phyloP scores from a whole-genome alignment of 768 basidiomycete genomes.

The Boletus sp. region DNA sequence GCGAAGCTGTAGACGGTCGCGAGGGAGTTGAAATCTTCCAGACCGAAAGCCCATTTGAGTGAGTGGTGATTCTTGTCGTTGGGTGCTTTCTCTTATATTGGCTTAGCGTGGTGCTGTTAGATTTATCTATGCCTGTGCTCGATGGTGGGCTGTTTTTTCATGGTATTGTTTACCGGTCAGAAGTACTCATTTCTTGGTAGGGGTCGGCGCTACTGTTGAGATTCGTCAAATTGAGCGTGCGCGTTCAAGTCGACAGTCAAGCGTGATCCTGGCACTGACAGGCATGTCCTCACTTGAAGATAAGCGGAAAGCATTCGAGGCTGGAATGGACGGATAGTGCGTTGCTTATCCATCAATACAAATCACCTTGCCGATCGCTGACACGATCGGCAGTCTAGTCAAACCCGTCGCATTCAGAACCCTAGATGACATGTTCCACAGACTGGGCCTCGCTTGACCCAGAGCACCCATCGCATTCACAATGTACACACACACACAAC shows the following conservation, averaged over 20 bases:
- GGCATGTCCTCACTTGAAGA: conserved; percentile 94
- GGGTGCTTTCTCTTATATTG: not conserved
- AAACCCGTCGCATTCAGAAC: conserved; percentile 96
- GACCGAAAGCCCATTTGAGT: conserved; percentile 83
- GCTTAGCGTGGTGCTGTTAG: conserved; percentile 75
- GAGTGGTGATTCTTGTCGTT: conserved; percentile 29
- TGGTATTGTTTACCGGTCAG: not conserved
- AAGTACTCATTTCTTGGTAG: conserved; percentile 34
- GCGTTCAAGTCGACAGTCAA: conserved; percentile 30
- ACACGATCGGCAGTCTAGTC: conserved; percentile 57
- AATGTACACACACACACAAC: conserved; percentile 5
- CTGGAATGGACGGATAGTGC: conserved; percentile 94
- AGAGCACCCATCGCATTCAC: conserved; percentile 6
- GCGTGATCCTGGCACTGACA: conserved; percentile 82
- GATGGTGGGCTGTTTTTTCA: conserved; percentile 53
- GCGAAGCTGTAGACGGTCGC: conserved; percentile 80
- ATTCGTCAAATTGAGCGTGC: conserved; percentile 72
- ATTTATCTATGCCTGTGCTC: conserved; percentile 91
- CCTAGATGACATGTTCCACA: conserved; percentile 78
- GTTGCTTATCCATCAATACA: conserved; percentile 32
- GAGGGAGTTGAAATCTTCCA: conserved; percentile 78
- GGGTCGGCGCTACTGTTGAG: conserved; percentile 77
- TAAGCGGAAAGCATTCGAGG: conserved; percentile 85
- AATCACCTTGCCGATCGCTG: not conserved
- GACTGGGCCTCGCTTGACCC: conserved; percentile 51